Conservation (phyloP, 2,329 filamentous ascomycete species). For the Exophiala mesophila region DNA sequence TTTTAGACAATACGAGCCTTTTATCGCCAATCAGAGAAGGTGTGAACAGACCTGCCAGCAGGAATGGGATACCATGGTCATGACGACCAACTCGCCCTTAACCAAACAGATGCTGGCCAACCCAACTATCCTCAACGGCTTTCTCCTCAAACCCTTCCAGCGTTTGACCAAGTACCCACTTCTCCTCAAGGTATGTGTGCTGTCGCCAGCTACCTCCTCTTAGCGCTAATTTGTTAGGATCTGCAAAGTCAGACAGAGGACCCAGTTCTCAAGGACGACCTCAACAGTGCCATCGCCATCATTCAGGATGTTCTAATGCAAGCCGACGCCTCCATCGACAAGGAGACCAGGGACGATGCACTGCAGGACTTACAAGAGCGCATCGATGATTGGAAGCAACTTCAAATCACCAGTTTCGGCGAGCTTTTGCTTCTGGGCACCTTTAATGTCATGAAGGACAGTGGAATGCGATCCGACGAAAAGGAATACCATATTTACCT, state of each 20-base stretch:
- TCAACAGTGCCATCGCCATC: constrained; percentile 71
- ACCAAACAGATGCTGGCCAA: constrained; percentile 73
- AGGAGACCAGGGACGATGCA: constrained; percentile 77
- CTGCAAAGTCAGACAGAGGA: constrained; percentile 78
- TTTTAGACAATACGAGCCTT: constrained; percentile 91
- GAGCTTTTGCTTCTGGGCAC: constrained; percentile 82
- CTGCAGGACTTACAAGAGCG: constrained; percentile 73
- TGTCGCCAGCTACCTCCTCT: not conserved
- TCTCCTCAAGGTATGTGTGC: constrained; percentile 64
- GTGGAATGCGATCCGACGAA: constrained; percentile 30
- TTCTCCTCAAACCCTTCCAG: constrained; percentile 94
- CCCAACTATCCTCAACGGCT: constrained; percentile 82
- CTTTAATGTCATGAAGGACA: constrained; percentile 80
- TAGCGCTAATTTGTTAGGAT: constrained; percentile 52
- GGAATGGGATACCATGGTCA: constrained; percentile 79
- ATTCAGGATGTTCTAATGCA: constrained; percentile 76
- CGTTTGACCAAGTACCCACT: constrained; percentile 91
- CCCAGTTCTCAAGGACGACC: constrained; percentile 64
- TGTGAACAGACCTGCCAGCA: constrained; percentile 78
- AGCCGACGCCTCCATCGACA: constrained; percentile 86
- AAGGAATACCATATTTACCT: constrained; percentile 91
- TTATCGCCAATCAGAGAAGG: constrained; percentile 92
- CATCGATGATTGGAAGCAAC: constrained; percentile 96
- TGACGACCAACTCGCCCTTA: constrained; percentile 61
- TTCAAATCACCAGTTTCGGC: constrained; percentile 86